Base-by-base conservation (phyloP, 352 stramenopile species). In the Phytopythium boreale region DNA sequence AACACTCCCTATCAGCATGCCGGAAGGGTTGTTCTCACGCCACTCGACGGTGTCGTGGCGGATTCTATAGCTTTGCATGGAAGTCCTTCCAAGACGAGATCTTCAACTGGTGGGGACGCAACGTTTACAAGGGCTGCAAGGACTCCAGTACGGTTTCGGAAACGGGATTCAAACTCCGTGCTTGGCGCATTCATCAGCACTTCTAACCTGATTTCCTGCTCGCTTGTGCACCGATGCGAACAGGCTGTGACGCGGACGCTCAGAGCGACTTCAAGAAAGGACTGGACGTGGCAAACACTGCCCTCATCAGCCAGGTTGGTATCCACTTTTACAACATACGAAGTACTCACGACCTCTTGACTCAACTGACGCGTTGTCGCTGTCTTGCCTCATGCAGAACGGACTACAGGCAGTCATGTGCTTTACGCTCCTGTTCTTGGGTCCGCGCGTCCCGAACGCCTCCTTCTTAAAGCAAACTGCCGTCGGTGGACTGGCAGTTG, bases 61-160 rank as follows among this genome's bases (percentile, higher is more conserved):
- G 2, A 49, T 50, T 22, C 56, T 29, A 4, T 52, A 89, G 80
- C 65, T 91, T 89, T 44, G 82, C 82, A 12, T 93, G 82, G 82
- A 77, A 74, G 22, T 74, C 80, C n/a, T 93, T 93, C 31, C 81
- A 82, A 47, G 79, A 89, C 60, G 79, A 89, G 62, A 80, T 81
- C 44, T 93, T 84, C 63, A 75, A 78, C 44, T 93, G 84, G 84
- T 93, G 84, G 84, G 80, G 77, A 8, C 74, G 72, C 17, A 77
- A 88, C 55, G 84, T 93, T 4, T 93, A 89, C 63, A 51, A 62
- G 34, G 84, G 84, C 29, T 93, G 84, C 77, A 90, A 87, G 41
- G 55, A 79, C 34, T 59, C 64, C 57, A 70, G 74, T 80, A 66
- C 19, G 29, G 9, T 2, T 10, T 27, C n/a, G 1, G 19, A 31